Conservation (phyloP, 1,139 yeast species). For the Pneumocystis carinii region DNA sequence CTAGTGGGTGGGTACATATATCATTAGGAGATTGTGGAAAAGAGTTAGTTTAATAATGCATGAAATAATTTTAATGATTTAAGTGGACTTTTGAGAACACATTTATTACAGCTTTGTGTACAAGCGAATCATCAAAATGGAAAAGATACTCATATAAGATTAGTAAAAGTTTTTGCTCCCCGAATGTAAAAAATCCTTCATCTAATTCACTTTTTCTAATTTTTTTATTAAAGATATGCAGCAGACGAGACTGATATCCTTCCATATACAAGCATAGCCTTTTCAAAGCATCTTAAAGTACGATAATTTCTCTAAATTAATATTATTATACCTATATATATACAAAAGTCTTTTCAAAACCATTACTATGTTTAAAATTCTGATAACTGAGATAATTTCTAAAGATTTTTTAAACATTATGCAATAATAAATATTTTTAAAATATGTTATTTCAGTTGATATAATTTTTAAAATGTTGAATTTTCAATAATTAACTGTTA, state of each 20-base stretch:
- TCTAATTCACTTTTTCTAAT: not conserved
- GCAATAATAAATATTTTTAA: not conserved
- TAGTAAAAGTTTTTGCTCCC: slow-evolving; percentile 44
- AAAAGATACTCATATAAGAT: slow-evolving; percentile 81
- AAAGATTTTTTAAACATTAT: not conserved
- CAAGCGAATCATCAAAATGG: slow-evolving; percentile 87
- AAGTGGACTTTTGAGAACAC: slow-evolving; percentile 50
- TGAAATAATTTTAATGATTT: not conserved
- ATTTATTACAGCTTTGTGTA: slow-evolving; percentile 52
- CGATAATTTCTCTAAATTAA: not conserved
- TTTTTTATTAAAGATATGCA: not conserved
- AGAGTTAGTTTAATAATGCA: slow-evolving; percentile 1
- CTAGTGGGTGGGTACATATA: slow-evolving; percentile 77
- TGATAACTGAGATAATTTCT: not conserved
- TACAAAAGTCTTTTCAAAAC: not conserved
- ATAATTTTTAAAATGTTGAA: too few species aligned
- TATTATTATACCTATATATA: not conserved
- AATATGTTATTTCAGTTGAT: too few species aligned
- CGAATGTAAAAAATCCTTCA: slow-evolving; percentile 12
- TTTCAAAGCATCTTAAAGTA: not conserved
- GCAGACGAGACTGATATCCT: not conserved
- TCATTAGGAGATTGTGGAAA: slow-evolving; percentile 8
- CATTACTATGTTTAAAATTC: not conserved
- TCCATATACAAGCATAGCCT: not conserved
- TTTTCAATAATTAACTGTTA: too few species aligned